These are phyloP conservation scores for Hypoxylon sp. DNA, from an alignment of 2,329 filamentous ascomycete species.

Conservation along the genomic window DNA sequence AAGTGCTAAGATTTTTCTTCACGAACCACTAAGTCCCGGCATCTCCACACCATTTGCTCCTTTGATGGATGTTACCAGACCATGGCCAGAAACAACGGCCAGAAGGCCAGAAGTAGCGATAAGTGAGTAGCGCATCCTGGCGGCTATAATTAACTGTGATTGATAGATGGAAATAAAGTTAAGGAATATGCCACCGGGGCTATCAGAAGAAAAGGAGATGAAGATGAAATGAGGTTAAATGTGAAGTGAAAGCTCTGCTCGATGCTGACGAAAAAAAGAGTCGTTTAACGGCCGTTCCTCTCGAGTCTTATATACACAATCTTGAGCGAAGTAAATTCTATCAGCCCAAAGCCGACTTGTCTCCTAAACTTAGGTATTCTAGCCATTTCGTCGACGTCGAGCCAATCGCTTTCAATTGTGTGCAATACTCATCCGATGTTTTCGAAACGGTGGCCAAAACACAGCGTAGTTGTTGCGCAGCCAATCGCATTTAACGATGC, in stretches of 20 bases:
- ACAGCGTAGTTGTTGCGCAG: slow-evolving; percentile 13
- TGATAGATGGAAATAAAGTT: slow-evolving; percentile 24
- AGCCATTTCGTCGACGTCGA: background rate
- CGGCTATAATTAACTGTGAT: slow-evolving; percentile 18
- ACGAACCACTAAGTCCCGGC: slow-evolving; percentile 52
- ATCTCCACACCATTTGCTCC: slow-evolving; percentile 55
- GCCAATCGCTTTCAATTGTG: slow-evolving; percentile 19
- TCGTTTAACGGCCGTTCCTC: slow-evolving; percentile 6
- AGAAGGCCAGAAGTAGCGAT: slow-evolving; percentile 51
- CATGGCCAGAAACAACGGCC: slow-evolving; percentile 51
- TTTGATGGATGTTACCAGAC: slow-evolving; percentile 53
- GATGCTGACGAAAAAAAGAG: slow-evolving; percentile 34
- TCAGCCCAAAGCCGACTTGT: background rate
- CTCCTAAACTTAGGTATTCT: slow-evolving; percentile 7
- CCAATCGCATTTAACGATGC: slow-evolving; percentile 46
- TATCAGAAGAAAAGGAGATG: slow-evolving; percentile 34
- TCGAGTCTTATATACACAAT: slow-evolving; percentile 43
- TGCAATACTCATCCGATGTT: slow-evolving; percentile 40
- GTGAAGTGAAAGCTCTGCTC: slow-evolving; percentile 28
- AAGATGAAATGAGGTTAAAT: slow-evolving; percentile 33
- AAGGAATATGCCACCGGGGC: slow-evolving; percentile 52
- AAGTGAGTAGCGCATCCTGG: slow-evolving; percentile 53
- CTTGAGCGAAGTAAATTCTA: slow-evolving; percentile 7
- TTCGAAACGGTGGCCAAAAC: slow-evolving; percentile 46
- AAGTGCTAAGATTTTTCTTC: background rate